phyloP scores from a whole-genome alignment of 805 yeast genomes.

The Candida sithepensis region DNA sequence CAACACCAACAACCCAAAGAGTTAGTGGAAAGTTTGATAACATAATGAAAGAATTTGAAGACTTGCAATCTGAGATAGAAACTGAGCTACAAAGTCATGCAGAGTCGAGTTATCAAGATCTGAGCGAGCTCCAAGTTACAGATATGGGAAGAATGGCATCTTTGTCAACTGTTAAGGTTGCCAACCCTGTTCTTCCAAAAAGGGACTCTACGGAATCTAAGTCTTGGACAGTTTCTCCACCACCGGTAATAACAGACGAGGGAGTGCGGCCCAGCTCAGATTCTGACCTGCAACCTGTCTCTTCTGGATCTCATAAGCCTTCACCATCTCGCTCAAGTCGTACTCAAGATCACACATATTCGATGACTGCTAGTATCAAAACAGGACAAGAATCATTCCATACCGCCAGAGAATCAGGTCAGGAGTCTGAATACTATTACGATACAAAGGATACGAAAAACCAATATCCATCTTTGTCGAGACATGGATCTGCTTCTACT shows the following conservation, averaged over 20 bases:
- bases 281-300: not conserved
- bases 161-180: not conserved
- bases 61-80: constrained; percentile 24
- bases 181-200: not conserved
- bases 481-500: constrained; percentile 12
- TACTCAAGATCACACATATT: constrained; percentile 5
- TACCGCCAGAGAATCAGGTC: constrained; percentile 14
- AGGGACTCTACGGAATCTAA: not conserved
- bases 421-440: not conserved
- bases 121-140: not conserved
- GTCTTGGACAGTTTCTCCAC: not conserved
- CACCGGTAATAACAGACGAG: no score
- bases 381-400: constrained; percentile 25
- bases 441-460: not conserved
- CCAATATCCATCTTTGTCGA: not conserved
- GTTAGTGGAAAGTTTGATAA: constrained; percentile 28
- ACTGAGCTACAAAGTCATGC: constrained; percentile 13
- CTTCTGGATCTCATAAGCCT: not conserved
- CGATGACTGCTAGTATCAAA: constrained; percentile 12
- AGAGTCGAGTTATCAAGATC: not conserved
- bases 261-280: not conserved
- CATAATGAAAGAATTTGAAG: constrained; percentile 31
- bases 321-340: not conserved
- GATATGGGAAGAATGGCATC: not conserved
- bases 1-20: constrained; percentile 10